Percentiles rank a stretch among this genome's conserved stretches.
phyloP scores from a whole-genome alignment of 139 green algal species.

The Chlorella sorokiniana region DNA sequence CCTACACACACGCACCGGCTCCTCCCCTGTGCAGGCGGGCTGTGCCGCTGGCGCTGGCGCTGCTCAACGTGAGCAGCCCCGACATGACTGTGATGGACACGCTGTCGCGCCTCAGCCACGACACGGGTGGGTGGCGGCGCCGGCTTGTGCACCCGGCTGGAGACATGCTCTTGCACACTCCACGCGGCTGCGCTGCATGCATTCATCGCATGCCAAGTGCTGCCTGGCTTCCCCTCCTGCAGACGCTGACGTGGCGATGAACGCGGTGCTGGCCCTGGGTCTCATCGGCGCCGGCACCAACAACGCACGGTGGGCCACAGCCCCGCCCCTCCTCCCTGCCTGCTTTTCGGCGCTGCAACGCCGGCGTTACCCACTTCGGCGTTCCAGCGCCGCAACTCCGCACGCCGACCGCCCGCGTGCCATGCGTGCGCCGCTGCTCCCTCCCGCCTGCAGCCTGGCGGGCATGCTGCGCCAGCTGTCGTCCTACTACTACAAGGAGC shows the following conservation, averaged over 20 bases:
- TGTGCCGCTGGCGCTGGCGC: constrained; percentile 88
- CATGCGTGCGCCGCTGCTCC: not conserved
- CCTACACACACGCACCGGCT: not conserved
- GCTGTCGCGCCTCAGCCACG: constrained; percentile 91
- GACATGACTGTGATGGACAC: constrained; percentile 89
- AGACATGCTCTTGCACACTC: not conserved
- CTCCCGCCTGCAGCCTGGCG: constrained; percentile 42
- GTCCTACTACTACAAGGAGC: constrained; percentile 98
- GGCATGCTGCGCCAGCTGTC: constrained; percentile 85
- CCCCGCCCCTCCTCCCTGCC: not conserved
- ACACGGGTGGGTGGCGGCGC: constrained; percentile 50
- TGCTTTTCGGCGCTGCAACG: not conserved
- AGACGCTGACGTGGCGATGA: constrained; percentile 80
- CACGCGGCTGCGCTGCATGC: not conserved
- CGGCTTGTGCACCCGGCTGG: not conserved
- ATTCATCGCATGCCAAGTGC: not conserved
- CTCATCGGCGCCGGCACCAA: constrained; percentile 96
- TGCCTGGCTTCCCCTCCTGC: not conserved
- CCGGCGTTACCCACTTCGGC: not conserved
- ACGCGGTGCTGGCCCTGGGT: constrained; percentile 88
- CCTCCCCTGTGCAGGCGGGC: constrained; percentile 52
- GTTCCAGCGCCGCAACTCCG: not conserved
- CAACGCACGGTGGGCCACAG: constrained; percentile 78
- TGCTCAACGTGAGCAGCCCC: constrained; percentile 90
- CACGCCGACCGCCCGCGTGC: too few relatives aligned